These are phyloP conservation scores for Aspergillus caelatus DNA, from an alignment of 2,329 filamentous ascomycete species.

Conservation along the genomic window DNA sequence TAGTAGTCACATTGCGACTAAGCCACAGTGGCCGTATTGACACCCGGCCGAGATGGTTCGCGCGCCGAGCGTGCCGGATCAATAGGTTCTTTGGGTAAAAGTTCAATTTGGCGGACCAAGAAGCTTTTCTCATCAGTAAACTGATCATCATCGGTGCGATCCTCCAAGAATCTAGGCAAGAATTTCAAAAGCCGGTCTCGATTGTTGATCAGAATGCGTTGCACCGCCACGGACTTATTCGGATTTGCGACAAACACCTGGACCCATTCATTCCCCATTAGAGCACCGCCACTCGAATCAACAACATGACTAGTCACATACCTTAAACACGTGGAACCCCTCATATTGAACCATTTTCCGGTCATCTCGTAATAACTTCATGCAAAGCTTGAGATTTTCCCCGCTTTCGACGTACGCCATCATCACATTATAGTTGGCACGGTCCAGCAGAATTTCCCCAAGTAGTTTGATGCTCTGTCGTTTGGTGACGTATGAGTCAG, in stretches of 20 bases:
- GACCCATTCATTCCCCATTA: constrained; percentile 23
- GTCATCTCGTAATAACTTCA: constrained; percentile 94
- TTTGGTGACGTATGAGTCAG: constrained; percentile 96
- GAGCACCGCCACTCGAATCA: constrained; percentile 7
- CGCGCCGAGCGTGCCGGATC: constrained; percentile 35
- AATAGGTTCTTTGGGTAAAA: constrained; percentile 46
- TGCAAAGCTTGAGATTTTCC: constrained; percentile 96
- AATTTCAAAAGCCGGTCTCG: constrained; percentile 88
- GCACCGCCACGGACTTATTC: constrained; percentile 94
- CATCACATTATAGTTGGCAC: constrained; percentile 98
- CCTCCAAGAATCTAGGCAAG: constrained; percentile 87
- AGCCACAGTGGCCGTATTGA: constrained; percentile 33
- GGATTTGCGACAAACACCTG: constrained; percentile 96
- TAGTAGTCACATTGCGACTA: constrained; percentile 16
- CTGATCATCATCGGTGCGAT: constrained; percentile 95
- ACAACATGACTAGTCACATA: constrained; percentile 30
- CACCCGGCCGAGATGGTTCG: constrained; percentile 29
- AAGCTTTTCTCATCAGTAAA: constrained; percentile 98
- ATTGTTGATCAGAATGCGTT: constrained; percentile 95
- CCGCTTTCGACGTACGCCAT: constrained; percentile 93
- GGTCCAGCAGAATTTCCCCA: constrained; percentile 89
- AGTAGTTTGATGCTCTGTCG: constrained; percentile 96
- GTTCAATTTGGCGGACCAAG: constrained; percentile 86
- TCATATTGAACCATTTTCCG: constrained; percentile 99
- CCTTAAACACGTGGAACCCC: constrained; percentile 98